Evolutionary conservation across 495 filamentous ascomycete species (phyloP).

Genomic region (Penicillium canariense): DNA sequence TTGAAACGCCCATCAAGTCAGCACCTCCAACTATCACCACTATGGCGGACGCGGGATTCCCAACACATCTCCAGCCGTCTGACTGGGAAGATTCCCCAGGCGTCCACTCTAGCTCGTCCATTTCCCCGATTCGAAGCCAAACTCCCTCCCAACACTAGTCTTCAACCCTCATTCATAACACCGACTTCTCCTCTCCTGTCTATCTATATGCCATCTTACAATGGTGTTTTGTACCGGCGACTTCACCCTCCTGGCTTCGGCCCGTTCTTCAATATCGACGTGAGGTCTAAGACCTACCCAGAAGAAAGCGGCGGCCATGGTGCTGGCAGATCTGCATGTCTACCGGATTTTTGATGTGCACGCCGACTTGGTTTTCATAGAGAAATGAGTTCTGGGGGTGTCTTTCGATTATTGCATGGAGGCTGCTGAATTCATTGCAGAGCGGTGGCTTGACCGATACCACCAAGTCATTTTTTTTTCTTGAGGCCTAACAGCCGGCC

Average conservation of each 20-base stretch:
- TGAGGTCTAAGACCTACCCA: constrained; percentile 10
- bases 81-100: constrained; percentile 22
- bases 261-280: background rate
- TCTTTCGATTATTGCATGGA: constrained; percentile 22
- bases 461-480: constrained; percentile 22
- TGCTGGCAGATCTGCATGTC: background rate
- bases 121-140: constrained; percentile 19
- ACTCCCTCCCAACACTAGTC: constrained; percentile 12
- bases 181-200: constrained; percentile 15
- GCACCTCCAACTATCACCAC: constrained; percentile 35
- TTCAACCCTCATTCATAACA: constrained; percentile 5
- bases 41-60: constrained; percentile 28
- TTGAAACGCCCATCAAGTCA: constrained; percentile 31
- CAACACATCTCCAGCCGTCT: constrained; percentile 10
- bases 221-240: constrained; percentile 9
- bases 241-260: background rate
- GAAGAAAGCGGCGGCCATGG: background rate
- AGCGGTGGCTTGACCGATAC: constrained; percentile 26
- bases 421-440: constrained; percentile 19
- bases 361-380: constrained; percentile 8
- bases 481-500: background rate
- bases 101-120: constrained; percentile 21
- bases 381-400: constrained; percentile 10
- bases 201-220: constrained; percentile 19
- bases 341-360: constrained; percentile 16